Evolutionary conservation across 2,329 filamentous ascomycete species (phyloP), one percentile per base, ranked within the genome.

Genomic region (Neonectria coccinea): DNA sequence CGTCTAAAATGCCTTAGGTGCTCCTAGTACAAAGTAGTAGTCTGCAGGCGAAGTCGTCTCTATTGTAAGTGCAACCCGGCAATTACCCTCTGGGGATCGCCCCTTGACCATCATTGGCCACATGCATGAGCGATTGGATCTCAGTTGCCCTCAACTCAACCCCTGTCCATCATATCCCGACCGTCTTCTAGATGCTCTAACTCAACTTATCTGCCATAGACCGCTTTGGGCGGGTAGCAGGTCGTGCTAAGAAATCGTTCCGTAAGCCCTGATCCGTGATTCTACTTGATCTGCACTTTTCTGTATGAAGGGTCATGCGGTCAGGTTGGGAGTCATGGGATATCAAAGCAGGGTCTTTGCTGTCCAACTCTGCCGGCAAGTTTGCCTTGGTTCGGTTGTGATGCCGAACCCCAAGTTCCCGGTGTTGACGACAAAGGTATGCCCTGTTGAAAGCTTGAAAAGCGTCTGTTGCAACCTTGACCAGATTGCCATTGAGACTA

Each of bases 41-140:
- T 25, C 22, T 25, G 8, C 33, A 36, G 55, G 12, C 33, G 20
- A 22, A 39, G 48, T 29, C 7, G 33, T 29, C 33, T 33, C 39
- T 20, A 22, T 11, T 16, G n/a, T 29, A 29, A 12, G 39, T 41
- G 42, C n/a, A 59, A 27, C 7, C 44, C 53, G 39, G 47, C 39
- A 56, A 56, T 56, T 56, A 52, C 31, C n/a, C 18, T 33, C 44
- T 31, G 22, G 25, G 41, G 59, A 11, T 58, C 41, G 8, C 31
- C 33, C 48, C 50, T 64, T 41, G 36, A 27, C 51, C 27, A 18
- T 29, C 56, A 63, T 66, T 66, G 55, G 59, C 59, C 63, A 66
- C 63, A 66, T 66, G 63, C 25, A n/a, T 33, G 9, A 63, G 59
- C 22, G 59, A 66, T 66, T 66, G 63, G 63, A 44, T 55, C 54